Percentiles rank a stretch among this genome's conserved stretches.
These are phyloP conservation scores for Pterulicium gracile DNA, from an alignment of 1,284 basidiomycete species.

Conservation along the genomic window DNA sequence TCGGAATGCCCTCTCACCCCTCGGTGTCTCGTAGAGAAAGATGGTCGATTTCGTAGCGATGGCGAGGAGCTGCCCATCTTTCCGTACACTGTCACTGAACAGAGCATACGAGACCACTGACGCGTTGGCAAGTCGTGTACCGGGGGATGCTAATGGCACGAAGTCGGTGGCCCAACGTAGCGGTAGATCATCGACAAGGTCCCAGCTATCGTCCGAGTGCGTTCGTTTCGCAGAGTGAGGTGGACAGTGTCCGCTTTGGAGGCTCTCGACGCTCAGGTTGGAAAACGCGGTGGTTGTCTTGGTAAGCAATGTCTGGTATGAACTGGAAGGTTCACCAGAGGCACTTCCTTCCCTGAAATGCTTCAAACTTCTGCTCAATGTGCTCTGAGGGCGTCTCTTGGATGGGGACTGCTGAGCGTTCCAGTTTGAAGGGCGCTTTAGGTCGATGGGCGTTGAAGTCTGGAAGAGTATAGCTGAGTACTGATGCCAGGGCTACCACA, in stretches of 20 bases:
- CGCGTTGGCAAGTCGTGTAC: constrained; percentile 48
- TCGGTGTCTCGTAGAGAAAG: constrained; percentile 67
- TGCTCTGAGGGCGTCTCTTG: constrained; percentile 46
- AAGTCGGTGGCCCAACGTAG: constrained; percentile 75
- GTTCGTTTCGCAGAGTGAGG: constrained; percentile 18
- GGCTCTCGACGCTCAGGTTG: constrained; percentile 5
- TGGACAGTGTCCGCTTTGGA: constrained; percentile 9
- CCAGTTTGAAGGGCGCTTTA: constrained; percentile 40
- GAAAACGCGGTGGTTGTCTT: neutral
- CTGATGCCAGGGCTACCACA: constrained; percentile 6
- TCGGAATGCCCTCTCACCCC: constrained; percentile 70
- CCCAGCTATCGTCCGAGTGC: constrained; percentile 50
- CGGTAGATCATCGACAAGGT: constrained; percentile 65
- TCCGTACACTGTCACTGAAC: constrained; percentile 41
- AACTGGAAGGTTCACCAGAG: constrained; percentile 8
- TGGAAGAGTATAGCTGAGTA: constrained; percentile 16
- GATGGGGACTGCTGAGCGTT: constrained; percentile 36
- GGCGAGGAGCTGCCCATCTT: constrained; percentile 57
- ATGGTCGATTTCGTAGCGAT: constrained; percentile 66
- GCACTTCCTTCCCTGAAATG: constrained; percentile 46
- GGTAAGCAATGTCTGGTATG: constrained; percentile 20
- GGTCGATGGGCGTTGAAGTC: constrained; percentile 50
- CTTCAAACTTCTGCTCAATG: constrained; percentile 49
- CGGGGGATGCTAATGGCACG: constrained; percentile 54
- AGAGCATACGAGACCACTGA: constrained; percentile 58